These are phyloP conservation scores for Lentinus polychrous DNA, from an alignment of 1,284 basidiomycete species.

Conservation along the genomic window DNA sequence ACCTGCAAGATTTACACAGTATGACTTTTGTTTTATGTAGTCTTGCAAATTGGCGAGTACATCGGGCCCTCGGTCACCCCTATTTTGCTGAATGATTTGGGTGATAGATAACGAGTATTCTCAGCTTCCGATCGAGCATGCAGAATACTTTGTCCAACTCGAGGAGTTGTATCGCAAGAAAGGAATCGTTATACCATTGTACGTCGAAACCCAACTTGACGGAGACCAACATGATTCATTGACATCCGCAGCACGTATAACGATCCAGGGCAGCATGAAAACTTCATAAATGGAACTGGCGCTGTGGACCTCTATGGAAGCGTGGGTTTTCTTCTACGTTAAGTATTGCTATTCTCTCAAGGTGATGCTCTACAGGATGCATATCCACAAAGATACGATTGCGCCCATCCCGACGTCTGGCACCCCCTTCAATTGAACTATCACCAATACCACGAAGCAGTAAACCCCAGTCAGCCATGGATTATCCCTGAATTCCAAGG, in stretches of 20 bases:
- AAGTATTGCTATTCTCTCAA: not conserved
- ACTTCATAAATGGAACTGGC: slow-evolving; percentile 65
- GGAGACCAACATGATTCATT: not conserved
- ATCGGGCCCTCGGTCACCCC: not conserved
- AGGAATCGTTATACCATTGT: slow-evolving; percentile 57
- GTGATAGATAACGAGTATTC: slow-evolving; percentile 69
- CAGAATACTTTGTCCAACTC: slow-evolving; percentile 62
- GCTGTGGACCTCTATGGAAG: slow-evolving; percentile 45
- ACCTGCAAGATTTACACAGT: not conserved
- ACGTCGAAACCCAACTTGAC: not conserved
- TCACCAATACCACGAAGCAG: slow-evolving; percentile 46
- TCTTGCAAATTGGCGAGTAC: slow-evolving; percentile 61
- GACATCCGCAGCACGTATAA: slow-evolving; percentile 48
- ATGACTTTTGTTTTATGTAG: not conserved
- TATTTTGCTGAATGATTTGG: not conserved
- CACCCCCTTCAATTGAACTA: slow-evolving; percentile 49
- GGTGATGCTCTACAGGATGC: slow-evolving; percentile 35
- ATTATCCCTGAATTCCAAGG: slow-evolving; percentile 51
- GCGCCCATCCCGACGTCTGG: slow-evolving; percentile 59
- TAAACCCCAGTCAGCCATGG: slow-evolving; percentile 53
- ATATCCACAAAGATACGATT: slow-evolving; percentile 70
- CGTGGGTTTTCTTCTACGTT: slow-evolving; percentile 23
- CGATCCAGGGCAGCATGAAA: slow-evolving; percentile 49
- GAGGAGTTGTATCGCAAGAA: slow-evolving; percentile 49
- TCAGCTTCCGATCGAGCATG: slow-evolving; percentile 37